A percentile compares a stretch with the other conserved stretches of the same genome.
phyloP scores from a whole-genome alignment of 805 yeast genomes.

The Cyberlindnera maritima region DNA sequence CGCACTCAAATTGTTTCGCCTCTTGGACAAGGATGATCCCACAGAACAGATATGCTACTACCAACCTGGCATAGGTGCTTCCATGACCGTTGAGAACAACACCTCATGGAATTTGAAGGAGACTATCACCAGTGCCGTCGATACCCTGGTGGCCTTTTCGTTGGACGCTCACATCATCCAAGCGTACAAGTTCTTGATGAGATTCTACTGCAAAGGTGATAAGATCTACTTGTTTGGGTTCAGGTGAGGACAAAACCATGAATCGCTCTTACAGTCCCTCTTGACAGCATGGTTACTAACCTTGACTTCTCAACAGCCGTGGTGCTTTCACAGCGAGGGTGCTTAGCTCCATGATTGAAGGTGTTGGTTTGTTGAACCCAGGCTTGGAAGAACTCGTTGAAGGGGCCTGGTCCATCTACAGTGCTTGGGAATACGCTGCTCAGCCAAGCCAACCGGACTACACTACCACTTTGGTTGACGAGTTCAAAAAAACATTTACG shows the following conservation, averaged over 20 bases:
- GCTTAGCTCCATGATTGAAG: slow-evolving; percentile 60
- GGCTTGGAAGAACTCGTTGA: slow-evolving; percentile 56
- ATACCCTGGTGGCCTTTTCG: slow-evolving; percentile 50
- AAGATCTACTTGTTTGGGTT: slow-evolving; percentile 57
- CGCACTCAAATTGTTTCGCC: slow-evolving; percentile 48
- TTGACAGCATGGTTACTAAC: slow-evolving; percentile 2
- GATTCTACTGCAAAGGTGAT: slow-evolving; percentile 47
- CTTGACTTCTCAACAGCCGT: slow-evolving; percentile 33
- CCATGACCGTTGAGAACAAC: slow-evolving; percentile 39
- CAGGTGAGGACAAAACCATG: slow-evolving; percentile 27
- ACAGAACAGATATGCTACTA: slow-evolving; percentile 53
- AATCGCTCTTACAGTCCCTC: not conserved
- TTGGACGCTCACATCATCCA: slow-evolving; percentile 55
- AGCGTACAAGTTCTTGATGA: slow-evolving; percentile 54
- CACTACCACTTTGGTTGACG: slow-evolving; percentile 45
- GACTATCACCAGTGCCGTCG: slow-evolving; percentile 30
- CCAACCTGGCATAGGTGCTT: slow-evolving; percentile 66
- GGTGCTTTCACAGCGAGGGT: slow-evolving; percentile 69
- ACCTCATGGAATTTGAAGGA: slow-evolving; percentile 19
- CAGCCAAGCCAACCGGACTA: slow-evolving; percentile 48
- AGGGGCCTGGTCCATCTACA: slow-evolving; percentile 63
- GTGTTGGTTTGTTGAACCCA: slow-evolving; percentile 54
- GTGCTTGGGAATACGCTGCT: slow-evolving; percentile 57
- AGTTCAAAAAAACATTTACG: slow-evolving; percentile 54
- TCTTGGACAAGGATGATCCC: slow-evolving; percentile 45